Percentiles rank a stretch among this genome's conserved stretches.
These are phyloP conservation scores for Phytophthora kernoviae DNA, from an alignment of 352 stramenopile genomes.

Conservation along the genomic window DNA sequence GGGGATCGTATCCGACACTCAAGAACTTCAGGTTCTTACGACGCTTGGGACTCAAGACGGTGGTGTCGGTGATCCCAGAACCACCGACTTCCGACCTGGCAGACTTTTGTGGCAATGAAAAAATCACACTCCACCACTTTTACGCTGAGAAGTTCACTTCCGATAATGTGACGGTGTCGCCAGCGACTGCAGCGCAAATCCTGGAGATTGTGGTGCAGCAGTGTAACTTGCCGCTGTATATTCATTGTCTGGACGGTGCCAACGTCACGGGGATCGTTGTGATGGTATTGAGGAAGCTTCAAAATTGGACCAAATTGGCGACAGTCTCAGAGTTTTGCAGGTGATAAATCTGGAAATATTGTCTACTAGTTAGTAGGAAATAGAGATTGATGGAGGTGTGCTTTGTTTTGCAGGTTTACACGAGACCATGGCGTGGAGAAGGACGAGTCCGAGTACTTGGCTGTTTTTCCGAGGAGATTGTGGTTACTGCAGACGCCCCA, in stretches of 20 bases:
- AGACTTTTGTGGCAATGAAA: constrained; percentile 73
- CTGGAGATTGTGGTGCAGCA: constrained; percentile 79
- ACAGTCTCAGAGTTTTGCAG: constrained; percentile 85
- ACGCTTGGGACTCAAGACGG: constrained; percentile 72
- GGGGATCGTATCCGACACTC: constrained; percentile 82
- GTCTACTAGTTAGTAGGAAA: background rate
- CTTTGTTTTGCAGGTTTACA: constrained; percentile 57
- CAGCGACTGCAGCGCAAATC: constrained; percentile 74
- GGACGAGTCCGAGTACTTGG: constrained; percentile 86
- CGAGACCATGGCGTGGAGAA: constrained; percentile 88
- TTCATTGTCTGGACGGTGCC: constrained; percentile 87
- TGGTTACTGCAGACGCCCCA: constrained; percentile 73
- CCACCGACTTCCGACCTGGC: constrained; percentile 74
- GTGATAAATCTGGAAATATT: constrained; percentile 12
- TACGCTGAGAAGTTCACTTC: constrained; percentile 89
- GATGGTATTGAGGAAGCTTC: constrained; percentile 88
- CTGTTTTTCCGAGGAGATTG: constrained; percentile 81
- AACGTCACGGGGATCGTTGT: constrained; percentile 89
- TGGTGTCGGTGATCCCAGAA: constrained; percentile 85
- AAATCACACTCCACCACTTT: constrained; percentile 79
- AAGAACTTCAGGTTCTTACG: constrained; percentile 88
- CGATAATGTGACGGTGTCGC: constrained; percentile 85
- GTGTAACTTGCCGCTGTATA: constrained; percentile 82
- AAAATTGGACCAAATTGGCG: constrained; percentile 89
- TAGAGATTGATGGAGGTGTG: background rate